Evolutionary conservation across 495 filamentous ascomycete species (phyloP).

Genomic region (Elasticomyces elasticus): DNA sequence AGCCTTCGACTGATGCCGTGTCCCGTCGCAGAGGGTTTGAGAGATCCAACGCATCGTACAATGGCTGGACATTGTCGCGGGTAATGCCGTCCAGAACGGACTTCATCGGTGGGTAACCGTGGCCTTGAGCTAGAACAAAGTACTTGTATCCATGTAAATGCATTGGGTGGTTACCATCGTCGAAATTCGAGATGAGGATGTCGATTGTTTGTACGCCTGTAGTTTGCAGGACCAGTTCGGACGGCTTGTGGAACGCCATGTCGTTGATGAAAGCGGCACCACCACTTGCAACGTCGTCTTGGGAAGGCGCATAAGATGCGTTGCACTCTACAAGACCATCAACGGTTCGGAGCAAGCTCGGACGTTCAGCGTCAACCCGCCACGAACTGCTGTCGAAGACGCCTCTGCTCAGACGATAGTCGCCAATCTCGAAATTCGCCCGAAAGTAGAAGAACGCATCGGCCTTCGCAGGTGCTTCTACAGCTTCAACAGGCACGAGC

Average conservation of each 20-base stretch:
- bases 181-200: constrained; percentile 29
- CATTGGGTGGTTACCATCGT: constrained; percentile 31
- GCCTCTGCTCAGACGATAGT: constrained; percentile 44
- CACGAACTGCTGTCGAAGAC: constrained; percentile 47
- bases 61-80: constrained; percentile 12
- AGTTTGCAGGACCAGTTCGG: constrained; percentile 27
- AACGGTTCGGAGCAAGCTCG: constrained; percentile 37
- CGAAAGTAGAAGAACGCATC: constrained; percentile 41
- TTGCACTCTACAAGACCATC: constrained; percentile 36
- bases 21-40: constrained; percentile 28
- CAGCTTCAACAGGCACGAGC: constrained; percentile 33
- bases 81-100: constrained; percentile 3
- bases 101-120: constrained; percentile 39
- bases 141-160: constrained; percentile 44
- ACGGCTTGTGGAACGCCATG: constrained; percentile 18
- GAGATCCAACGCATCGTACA: constrained; percentile 19
- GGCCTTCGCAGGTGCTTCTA: constrained; percentile 34
- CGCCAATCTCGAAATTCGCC: constrained; percentile 46
- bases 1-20: constrained; percentile 27
- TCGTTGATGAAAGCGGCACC: constrained; percentile 22
- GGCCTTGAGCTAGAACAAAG: constrained; percentile 46
- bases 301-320: constrained; percentile 10
- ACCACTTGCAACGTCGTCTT: neutral
- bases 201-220: constrained; percentile 24
- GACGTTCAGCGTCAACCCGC: constrained; percentile 35